Evolutionary conservation across 2,329 filamentous ascomycete genomes (phyloP), one percentile per base, ranked within the genome.

Genomic region (Chrysosporium keratinophilum): DNA sequence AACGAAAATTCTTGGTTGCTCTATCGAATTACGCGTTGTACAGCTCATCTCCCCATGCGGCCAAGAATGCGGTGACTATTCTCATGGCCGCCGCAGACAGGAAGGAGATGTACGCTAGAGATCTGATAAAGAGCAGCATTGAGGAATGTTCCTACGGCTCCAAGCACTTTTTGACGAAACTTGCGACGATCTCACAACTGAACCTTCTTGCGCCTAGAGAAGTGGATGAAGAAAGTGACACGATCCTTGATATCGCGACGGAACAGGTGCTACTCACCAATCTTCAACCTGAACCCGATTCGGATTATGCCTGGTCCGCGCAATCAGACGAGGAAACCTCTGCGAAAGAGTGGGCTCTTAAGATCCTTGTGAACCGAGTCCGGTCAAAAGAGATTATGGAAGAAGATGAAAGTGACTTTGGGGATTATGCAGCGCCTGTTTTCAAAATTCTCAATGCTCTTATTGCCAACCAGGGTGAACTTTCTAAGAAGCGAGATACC

Each of bases 1-100:
- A 95, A 57, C 82, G 84, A 54, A 87, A 86, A 60, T 91, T 97
- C 62, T 76, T 82, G 33, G 83, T 93, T 63, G 84, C 88, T 1
- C 78, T 98, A 67, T 82, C 85, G 57, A 84, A 81, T 61, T 97
- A 93, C 67, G 87, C 90, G 1, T 77, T 91, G 17, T 86, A 87
- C 63, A 91, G 91, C 19, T 79, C 79, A 20, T 91, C 90, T 1
- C 80, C 87, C 10, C 84, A 84, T 65, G 87, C 88, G 7, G 88
- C 91, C 19, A 98, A 98, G 69, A 89, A 97, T 71, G 93, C 93
- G 0, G 83, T 97, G 47, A 90, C 88, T 28, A 89, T 98, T 59
- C 77, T 98, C 52, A 81, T 95, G 69, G 83, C 87, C 35, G 84
- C 83, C 9, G 76, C 82, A 19, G 82, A 90, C 49, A 81, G 81